Percentiles rank a stretch among this genome's conserved stretches.
phyloP scores from a whole-genome alignment of 257 asterid genomes.

The Capsicum rhomboideum region DNA sequence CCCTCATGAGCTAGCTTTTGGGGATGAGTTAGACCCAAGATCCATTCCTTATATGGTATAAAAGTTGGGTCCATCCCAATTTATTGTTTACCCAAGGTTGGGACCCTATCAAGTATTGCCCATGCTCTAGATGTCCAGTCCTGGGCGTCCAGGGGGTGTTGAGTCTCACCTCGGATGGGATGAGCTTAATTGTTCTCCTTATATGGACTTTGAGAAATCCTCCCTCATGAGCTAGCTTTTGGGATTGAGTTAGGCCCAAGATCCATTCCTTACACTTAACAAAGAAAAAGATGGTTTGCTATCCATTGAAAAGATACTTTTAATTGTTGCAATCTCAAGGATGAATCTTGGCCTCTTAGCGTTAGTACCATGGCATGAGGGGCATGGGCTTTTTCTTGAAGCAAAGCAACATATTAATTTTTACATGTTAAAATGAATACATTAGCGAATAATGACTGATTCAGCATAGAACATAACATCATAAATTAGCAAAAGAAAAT shows the following conservation, averaged over 20 bases:
- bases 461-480: neutral
- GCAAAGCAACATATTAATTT: neutral
- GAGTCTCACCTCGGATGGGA: no score
- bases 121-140: no score
- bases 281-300: neutral
- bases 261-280: neutral
- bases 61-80: no score
- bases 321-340: neutral
- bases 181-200: no score
- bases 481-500: neutral
- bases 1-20: no score
- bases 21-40: no score
- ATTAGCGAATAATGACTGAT: neutral
- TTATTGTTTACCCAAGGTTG: no score
- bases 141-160: no score
- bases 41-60: no score
- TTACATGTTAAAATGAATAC: neutral
- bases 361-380: neutral
- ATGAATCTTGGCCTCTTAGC: neutral
- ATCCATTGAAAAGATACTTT: neutral
- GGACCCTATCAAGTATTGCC: no score
- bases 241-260: neutral
- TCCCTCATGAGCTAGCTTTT: neutral
- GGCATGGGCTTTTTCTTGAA: neutral
- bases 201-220: no score